Base-by-base conservation (phyloP, 176 grass and related monocot species). In the Triticum timopheevii region DNA sequence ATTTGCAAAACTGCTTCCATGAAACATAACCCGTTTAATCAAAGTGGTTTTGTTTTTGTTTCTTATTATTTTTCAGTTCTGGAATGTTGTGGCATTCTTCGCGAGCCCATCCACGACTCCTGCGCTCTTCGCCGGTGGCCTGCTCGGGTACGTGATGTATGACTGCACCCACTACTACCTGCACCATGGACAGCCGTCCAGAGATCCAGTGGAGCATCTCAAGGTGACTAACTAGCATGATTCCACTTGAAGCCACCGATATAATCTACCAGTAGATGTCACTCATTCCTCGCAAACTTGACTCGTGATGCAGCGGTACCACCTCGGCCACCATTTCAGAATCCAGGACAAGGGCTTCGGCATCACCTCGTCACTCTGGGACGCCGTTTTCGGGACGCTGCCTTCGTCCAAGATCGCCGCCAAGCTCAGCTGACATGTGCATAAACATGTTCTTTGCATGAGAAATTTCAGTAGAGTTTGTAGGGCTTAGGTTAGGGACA, bases 141-240 rank as follows among this genome's bases (percentile, higher is more conserved):
- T 98, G 34, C 87, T 98, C 83, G 95, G 95, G 30, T 98, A 98
- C 83, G 91, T 98, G 83, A 92, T 93, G 76, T 98, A 98, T 78
- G 95, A 98, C 82, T 98, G 95, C 83, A 98, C 91, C 49, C 93
- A 93, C 80, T 95, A 98, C 81, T 98, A 95, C 78, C 68, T 98
- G 78, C 95, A 98, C 80, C 95, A 98, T 81, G 95, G 93, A 24
- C 93, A 95, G 64, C 95, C 95, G 89, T 93, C 93, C 81, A 87
- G 65, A 47, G 84, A 93, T 25, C 88, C 93, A 69, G 91, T 83
- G 4, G 95, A 95, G 65, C 67, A 93, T 86, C 87, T 98, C 62
- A 98, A 98, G 95, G 94, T 93, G 58, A 88, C 22, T 66, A 56
- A 58, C 58, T 66, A 56, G 31, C 58, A 30, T 58, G 56, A 83